Evolutionary conservation across 345 rosid genomes (phyloP).

Genomic region (Limnanthes douglasii): DNA sequence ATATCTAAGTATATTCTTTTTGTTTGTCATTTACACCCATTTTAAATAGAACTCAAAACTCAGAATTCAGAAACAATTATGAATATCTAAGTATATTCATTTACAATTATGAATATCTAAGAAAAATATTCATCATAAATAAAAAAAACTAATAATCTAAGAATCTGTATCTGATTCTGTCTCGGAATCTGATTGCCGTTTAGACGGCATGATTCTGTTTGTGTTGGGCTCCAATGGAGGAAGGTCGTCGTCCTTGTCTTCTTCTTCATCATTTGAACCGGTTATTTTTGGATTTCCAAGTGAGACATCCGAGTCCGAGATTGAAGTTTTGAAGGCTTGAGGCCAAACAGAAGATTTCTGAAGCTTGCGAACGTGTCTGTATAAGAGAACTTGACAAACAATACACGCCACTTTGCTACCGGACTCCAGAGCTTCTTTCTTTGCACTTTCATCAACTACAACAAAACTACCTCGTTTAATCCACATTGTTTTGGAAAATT

Average conservation of each 20-base stretch:
- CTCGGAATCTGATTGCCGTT: constrained; percentile 26
- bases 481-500: too few species aligned
- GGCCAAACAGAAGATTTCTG: constrained; percentile 80
- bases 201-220: constrained; percentile 43
- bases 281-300: constrained; percentile 10
- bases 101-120: too few species aligned
- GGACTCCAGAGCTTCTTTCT: constrained; percentile 65
- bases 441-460: constrained; percentile 79
- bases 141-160: too few species aligned
- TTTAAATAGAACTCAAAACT: too few species aligned
- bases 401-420: constrained; percentile 85
- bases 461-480: constrained; percentile 93
- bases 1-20: too few species aligned
- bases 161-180: constrained; percentile 43
- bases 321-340: constrained; percentile 38
- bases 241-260: constrained; percentile 26
- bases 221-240: constrained; percentile 74
- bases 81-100: too few species aligned
- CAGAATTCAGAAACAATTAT: too few species aligned
- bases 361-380: constrained; percentile 54
- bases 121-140: too few species aligned
- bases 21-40: too few species aligned
- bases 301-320: constrained; percentile 13
- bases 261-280: constrained; percentile 20
- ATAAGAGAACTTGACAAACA: constrained; percentile 62